Conservation (phyloP, 805 yeast genomes). For the Phaffomyces thermotolerans region DNA sequence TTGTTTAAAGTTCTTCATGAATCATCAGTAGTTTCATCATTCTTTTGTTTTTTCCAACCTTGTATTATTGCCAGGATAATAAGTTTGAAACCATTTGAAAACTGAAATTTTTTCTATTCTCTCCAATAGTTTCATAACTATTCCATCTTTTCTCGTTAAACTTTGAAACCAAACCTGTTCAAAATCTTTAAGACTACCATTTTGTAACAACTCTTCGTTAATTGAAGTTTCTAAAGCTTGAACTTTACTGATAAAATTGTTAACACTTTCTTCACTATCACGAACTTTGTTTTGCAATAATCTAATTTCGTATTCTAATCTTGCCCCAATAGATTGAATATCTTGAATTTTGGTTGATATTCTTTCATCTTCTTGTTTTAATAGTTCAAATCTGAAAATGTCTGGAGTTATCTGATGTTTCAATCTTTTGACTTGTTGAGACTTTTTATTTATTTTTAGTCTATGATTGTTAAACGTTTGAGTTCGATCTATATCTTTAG, state of each 20-base stretch:
- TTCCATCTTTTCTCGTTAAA: not conserved
- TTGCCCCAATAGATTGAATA: constrained; percentile 48
- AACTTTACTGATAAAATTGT: constrained; percentile 35
- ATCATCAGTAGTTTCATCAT: no score
- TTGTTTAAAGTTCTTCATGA: no score
- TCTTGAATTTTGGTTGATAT: constrained; percentile 38
- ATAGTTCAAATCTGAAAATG: constrained; percentile 16
- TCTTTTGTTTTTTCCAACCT: no score
- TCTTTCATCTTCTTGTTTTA: constrained; percentile 22
- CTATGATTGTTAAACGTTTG: not conserved
- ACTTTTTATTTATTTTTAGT: not conserved
- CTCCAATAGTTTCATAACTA: not conserved
- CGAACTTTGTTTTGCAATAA: constrained; percentile 51
- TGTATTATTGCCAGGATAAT: not conserved
- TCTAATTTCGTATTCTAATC: constrained; percentile 59
- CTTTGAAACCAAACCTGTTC: not conserved
- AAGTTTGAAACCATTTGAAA: not conserved
- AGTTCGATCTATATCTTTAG: not conserved
- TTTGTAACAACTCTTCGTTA: constrained; percentile 3
- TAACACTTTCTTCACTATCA: constrained; percentile 59
- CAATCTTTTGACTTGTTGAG: constrained; percentile 3
- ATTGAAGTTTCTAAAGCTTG: constrained; percentile 25
- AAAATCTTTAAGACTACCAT: not conserved
- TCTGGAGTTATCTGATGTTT: constrained; percentile 15
- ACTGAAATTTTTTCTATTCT: not conserved